Evolutionary conservation across 352 stramenopile species (phyloP).

Genomic region (Globisporangium sylvaticum): DNA sequence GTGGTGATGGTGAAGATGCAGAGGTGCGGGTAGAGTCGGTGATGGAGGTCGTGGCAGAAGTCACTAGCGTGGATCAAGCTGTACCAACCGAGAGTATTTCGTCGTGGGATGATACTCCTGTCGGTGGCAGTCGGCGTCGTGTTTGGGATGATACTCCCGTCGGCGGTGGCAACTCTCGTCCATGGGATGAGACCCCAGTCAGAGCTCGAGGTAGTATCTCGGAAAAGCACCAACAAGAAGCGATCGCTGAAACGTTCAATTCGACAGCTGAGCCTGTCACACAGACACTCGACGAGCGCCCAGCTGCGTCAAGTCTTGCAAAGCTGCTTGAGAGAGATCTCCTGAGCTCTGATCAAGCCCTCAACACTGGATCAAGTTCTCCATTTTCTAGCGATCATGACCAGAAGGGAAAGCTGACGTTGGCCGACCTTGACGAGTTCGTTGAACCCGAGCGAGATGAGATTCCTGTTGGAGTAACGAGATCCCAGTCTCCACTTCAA

Average conservation of each 20-base stretch:
- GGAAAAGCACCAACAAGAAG: background rate
- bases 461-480: background rate
- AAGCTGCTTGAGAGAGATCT: conserved; percentile 5
- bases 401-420: background rate
- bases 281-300: background rate
- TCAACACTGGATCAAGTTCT: background rate
- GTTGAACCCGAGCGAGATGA: background rate
- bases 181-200: background rate
- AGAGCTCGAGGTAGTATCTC: background rate
- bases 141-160: background rate
- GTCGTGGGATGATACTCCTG: conserved; percentile 8
- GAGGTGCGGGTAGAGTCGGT: background rate
- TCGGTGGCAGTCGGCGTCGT: background rate
- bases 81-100: background rate
- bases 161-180: background rate
- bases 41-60: background rate
- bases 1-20: background rate
- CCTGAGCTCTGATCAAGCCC: background rate
- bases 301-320: background rate
- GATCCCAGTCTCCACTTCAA: background rate
- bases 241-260: background rate
- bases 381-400: background rate
- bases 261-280: background rate
- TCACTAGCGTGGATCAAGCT: background rate
- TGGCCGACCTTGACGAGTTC: conserved; percentile 4